Conservation (phyloP, 2,329 filamentous ascomycete genomes). For the Ophiognomonia clavigignenti-juglandacearum region DNA sequence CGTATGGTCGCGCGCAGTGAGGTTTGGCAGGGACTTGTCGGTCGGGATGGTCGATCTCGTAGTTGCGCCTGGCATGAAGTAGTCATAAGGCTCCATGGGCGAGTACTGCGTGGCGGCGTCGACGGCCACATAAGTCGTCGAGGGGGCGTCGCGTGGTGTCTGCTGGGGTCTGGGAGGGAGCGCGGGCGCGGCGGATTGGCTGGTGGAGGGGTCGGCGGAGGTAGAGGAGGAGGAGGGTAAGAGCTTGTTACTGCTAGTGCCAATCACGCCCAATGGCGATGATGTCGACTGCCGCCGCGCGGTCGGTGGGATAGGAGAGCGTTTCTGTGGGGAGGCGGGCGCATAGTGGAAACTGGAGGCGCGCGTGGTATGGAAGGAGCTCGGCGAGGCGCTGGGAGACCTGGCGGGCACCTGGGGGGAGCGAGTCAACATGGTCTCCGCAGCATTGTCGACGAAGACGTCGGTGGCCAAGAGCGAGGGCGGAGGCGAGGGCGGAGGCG, state of each 20-base stretch:
- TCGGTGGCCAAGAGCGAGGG: slow-evolving; percentile 18
- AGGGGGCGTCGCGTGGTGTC: slow-evolving; percentile 17
- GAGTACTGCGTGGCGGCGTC: slow-evolving; percentile 45
- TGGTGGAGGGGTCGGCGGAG: too few relatives aligned
- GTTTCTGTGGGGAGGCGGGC: slow-evolving; percentile 38
- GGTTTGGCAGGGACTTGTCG: too few relatives aligned
- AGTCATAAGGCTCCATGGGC: slow-evolving; percentile 42
- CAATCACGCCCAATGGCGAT: slow-evolving; percentile 26
- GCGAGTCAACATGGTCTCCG: slow-evolving; percentile 55
- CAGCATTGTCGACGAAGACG: slow-evolving; percentile 31
- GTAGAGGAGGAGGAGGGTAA: slow-evolving; percentile 7
- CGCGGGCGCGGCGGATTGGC: slow-evolving; percentile 20
- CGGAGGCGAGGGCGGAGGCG: not conserved
- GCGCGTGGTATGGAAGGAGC: slow-evolving; percentile 28
- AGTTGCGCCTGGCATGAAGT: slow-evolving; percentile 20
- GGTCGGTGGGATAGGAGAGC: slow-evolving; percentile 35
- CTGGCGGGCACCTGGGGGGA: slow-evolving; percentile 43
- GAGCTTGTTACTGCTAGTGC: too few relatives aligned
- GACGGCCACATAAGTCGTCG: slow-evolving; percentile 40
- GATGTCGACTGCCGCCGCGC: slow-evolving; percentile 35
- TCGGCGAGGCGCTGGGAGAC: slow-evolving; percentile 49
- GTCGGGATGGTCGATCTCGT: not conserved
- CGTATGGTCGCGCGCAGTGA: too few relatives aligned
- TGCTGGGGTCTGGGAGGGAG: slow-evolving; percentile 21
- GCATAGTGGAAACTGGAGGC: slow-evolving; percentile 37